Evolutionary conservation across 2,329 filamentous ascomycete genomes (phyloP).

Genomic region (Cladophialophora carrionii): DNA sequence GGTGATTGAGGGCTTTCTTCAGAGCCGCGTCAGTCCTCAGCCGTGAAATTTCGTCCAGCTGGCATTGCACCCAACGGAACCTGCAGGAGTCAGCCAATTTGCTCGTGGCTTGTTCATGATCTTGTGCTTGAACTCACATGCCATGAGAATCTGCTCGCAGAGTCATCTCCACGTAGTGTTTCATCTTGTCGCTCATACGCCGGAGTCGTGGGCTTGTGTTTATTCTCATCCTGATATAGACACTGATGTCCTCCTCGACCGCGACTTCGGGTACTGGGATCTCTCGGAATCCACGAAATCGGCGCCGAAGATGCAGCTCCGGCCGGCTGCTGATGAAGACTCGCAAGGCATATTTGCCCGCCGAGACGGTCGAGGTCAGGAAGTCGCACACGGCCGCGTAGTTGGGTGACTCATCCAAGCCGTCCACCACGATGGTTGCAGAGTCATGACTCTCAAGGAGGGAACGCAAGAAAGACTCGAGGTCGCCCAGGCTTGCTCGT

Average conservation of each 20-base stretch:
- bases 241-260: slow-evolving; percentile 27
- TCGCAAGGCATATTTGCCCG: slow-evolving; percentile 20
- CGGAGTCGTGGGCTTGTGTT: slow-evolving; percentile 16
- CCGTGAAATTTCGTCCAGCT: slow-evolving; percentile 31
- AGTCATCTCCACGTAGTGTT: slow-evolving; percentile 22
- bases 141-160: slow-evolving; percentile 24
- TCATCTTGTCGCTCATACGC: slow-evolving; percentile 29
- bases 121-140: slow-evolving; percentile 21
- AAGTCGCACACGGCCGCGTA: slow-evolving; percentile 28
- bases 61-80: slow-evolving; percentile 37
- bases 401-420: slow-evolving; percentile 31
- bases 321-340: slow-evolving; percentile 31
- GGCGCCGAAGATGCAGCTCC: slow-evolving; percentile 23
- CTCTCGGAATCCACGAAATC: slow-evolving; percentile 17
- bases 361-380: slow-evolving; percentile 22
- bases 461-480: slow-evolving; percentile 11
- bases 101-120: not conserved
- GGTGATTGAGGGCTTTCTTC: slow-evolving; percentile 25
- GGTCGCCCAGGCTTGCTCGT: slow-evolving; percentile 22
- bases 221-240: slow-evolving; percentile 28
- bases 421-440: slow-evolving; percentile 26
- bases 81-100: slow-evolving; percentile 2
- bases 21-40: slow-evolving; percentile 29
- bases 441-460: slow-evolving; percentile 14
- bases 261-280: slow-evolving; percentile 24